These are phyloP conservation scores for Spirogloea muscicola DNA, from an alignment of 139 green algal species.

Conservation along the genomic window DNA sequence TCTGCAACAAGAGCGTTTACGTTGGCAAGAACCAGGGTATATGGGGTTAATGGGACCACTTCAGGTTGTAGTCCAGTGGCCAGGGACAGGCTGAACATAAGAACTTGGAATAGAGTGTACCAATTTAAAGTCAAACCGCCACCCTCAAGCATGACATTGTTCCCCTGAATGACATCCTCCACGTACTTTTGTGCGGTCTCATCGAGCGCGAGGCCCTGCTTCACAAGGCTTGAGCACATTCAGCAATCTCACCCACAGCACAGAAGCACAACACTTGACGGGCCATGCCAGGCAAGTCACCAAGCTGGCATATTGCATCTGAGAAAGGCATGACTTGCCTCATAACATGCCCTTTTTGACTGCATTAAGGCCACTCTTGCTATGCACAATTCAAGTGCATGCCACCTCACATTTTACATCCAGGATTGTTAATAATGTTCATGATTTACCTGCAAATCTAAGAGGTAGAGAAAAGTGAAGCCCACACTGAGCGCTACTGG, in stretches of 20 bases:
- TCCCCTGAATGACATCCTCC: not conserved
- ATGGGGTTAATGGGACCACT: conserved; percentile 15
- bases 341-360: too few species aligned
- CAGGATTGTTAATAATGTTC: not conserved
- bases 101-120: conserved; percentile 29
- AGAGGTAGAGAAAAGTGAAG: conserved; percentile 30
- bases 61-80: conserved; percentile 18
- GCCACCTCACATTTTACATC: not conserved
- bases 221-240: too few species aligned
- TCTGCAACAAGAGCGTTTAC: conserved; percentile 31
- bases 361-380: too few species aligned
- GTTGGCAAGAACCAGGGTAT: conserved; percentile 29
- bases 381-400: too few species aligned
- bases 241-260: not conserved
- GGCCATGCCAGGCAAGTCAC: too few species aligned
- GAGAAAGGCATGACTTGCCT: too few species aligned
- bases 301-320: too few species aligned
- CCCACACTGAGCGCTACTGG: conserved; percentile 25
- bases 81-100: conserved; percentile 35
- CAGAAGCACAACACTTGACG: too few species aligned
- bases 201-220: conserved; percentile 25
- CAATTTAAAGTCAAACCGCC: not conserved
- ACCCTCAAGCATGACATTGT: not conserved
- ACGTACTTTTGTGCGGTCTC: conserved; percentile 6
- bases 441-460: conserved; percentile 16